Conservation (phyloP, 768 basidiomycete species). For the Tulasnella sp. region DNA sequence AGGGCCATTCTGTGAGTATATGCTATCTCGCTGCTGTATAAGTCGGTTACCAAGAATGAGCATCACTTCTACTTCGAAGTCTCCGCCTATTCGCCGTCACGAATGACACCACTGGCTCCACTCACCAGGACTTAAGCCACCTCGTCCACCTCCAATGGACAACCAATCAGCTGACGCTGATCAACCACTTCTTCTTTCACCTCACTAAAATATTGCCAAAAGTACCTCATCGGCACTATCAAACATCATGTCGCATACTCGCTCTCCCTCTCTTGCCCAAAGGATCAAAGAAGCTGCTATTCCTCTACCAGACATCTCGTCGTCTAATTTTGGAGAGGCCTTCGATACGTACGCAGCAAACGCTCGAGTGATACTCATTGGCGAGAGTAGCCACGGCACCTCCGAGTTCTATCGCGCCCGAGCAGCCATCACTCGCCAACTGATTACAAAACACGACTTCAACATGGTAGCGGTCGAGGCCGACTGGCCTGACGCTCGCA, state of each 20-base stretch:
- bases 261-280: background rate
- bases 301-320: background rate
- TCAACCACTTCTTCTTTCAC: too few relatives aligned
- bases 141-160: too few relatives aligned
- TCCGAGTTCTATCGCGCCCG: constrained; percentile 25
- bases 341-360: constrained; percentile 30
- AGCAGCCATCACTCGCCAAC: constrained; percentile 23
- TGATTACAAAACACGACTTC: constrained; percentile 25
- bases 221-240: background rate
- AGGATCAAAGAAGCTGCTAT: background rate
- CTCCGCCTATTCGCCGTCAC: too few relatives aligned
- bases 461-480: constrained; percentile 23
- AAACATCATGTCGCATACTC: background rate
- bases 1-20: too few relatives aligned
- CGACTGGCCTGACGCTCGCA: constrained; percentile 26
- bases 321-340: constrained; percentile 35
- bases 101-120: too few relatives aligned
- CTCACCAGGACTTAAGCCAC: too few relatives aligned
- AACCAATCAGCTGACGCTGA: too few relatives aligned
- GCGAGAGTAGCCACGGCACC: constrained; percentile 25
- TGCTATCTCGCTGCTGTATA: too few relatives aligned
- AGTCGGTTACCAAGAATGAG: too few relatives aligned
- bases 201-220: too few relatives aligned
- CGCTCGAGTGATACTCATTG: constrained; percentile 23
- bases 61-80: too few relatives aligned